phyloP scores from a whole-genome alignment of 805 yeast genomes.

The Saccharomycopsis schoenii region DNA sequence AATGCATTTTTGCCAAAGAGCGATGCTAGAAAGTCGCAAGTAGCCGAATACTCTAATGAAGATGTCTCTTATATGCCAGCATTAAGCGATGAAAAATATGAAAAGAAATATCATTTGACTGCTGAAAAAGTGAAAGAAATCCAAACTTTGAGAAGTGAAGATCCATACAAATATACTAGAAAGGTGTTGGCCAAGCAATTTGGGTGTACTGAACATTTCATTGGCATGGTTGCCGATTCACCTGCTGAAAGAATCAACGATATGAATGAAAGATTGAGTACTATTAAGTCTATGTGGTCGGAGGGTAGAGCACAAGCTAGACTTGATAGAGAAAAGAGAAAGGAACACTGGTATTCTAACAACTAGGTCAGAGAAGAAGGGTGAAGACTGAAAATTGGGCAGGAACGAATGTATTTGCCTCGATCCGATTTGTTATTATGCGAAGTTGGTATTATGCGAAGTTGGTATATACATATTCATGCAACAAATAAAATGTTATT shows the following conservation, averaged over 20 bases:
- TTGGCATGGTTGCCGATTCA: constrained; percentile 44
- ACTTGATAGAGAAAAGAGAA: constrained; percentile 49
- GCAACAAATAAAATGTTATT: background rate
- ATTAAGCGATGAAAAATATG: constrained; percentile 24
- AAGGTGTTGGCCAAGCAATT: constrained; percentile 51
- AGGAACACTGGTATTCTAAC: constrained; percentile 51
- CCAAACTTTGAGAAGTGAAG: constrained; percentile 38
- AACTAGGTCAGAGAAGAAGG: background rate
- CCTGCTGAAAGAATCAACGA: constrained; percentile 31
- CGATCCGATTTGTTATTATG: too few relatives aligned
- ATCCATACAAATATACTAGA: constrained; percentile 58
- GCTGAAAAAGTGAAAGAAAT: constrained; percentile 52
- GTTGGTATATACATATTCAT: background rate
- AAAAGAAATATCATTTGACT: constrained; percentile 44
- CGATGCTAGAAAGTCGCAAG: constrained; percentile 44
- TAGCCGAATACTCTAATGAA: constrained; percentile 21
- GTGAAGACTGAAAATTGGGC: background rate
- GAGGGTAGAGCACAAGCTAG: constrained; percentile 39
- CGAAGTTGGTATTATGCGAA: background rate
- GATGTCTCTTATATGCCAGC: constrained; percentile 32
- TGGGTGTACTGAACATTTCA: constrained; percentile 39
- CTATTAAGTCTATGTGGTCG: constrained; percentile 41
- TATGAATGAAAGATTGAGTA: constrained; percentile 37
- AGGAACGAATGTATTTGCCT: too few relatives aligned
- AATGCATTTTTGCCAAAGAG: constrained; percentile 52